These are phyloP conservation scores for Vitis labrusca DNA, from an alignment of 164 flowering plant species.

Conservation along the genomic window DNA sequence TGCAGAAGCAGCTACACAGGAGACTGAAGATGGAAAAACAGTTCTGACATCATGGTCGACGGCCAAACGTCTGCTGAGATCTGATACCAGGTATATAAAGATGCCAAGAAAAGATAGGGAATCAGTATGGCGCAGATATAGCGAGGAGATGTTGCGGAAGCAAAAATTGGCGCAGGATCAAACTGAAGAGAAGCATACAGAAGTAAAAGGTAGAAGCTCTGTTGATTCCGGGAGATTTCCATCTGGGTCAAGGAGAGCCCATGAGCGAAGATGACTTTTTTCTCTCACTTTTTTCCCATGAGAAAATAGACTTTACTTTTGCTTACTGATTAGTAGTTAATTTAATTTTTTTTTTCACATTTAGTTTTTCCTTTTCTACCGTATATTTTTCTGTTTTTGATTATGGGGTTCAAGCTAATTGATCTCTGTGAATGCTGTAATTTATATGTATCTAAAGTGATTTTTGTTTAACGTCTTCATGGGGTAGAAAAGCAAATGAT, in stretches of 20 bases:
- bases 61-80: constrained; percentile 70
- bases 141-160: constrained; percentile 66
- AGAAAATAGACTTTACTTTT: not conserved
- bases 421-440: too few species aligned
- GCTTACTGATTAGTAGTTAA: not conserved
- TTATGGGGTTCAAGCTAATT: too few species aligned
- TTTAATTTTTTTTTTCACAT: not conserved
- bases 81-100: constrained; percentile 72
- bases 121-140: constrained; percentile 74
- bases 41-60: constrained; percentile 85
- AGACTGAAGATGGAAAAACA: constrained; percentile 82
- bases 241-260: constrained; percentile 39
- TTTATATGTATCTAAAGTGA: too few species aligned
- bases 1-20: constrained; percentile 57
- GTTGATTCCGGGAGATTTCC: constrained; percentile 37
- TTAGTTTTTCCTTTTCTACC: too few species aligned
- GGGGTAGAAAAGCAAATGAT: too few species aligned
- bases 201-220: constrained; percentile 38
- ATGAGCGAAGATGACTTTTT: constrained; percentile 40
- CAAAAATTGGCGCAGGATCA: constrained; percentile 42
- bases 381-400: too few species aligned
- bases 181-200: constrained; percentile 45
- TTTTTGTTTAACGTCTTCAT: too few species aligned
- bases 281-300: too few species aligned
- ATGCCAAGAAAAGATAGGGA: constrained; percentile 91